Evolutionary conservation across 306 rosid species (phyloP).

Genomic region (Cucurbita pepo): DNA sequence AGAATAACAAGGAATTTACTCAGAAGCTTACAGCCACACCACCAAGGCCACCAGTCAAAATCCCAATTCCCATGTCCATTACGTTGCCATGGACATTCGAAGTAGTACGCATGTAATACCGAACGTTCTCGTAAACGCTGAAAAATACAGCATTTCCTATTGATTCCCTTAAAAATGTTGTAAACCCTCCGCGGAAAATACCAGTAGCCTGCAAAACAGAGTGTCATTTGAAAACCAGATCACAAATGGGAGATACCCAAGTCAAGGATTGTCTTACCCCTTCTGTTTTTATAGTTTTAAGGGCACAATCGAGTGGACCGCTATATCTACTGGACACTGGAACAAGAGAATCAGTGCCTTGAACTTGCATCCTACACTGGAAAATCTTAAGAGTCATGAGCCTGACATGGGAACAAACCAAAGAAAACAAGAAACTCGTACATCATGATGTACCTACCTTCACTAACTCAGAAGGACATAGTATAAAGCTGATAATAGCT

Average conservation of each 20-base stretch:
- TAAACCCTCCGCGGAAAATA: constrained; percentile 52
- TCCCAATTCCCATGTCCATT: constrained; percentile 72
- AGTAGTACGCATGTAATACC: constrained; percentile 54
- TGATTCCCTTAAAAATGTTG: constrained; percentile 69
- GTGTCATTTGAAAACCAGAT: constrained; percentile 23
- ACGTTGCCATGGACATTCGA: constrained; percentile 33
- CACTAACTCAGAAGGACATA: constrained; percentile 81
- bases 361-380: constrained; percentile 99
- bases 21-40: constrained; percentile 55
- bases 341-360: constrained; percentile 72
- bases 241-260: constrained; percentile 8
- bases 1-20: neutral
- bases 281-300: constrained; percentile 45
- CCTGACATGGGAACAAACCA: constrained; percentile 12
- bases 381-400: constrained; percentile 20
- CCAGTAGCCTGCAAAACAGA: constrained; percentile 67
- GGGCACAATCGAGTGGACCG: constrained; percentile 62
- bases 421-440: neutral
- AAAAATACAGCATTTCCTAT: constrained; percentile 59
- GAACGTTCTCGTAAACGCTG: constrained; percentile 55
- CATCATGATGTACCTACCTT: constrained; percentile 37
- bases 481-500: constrained; percentile 69
- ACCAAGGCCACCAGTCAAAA: constrained; percentile 69
- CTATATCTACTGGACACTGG: constrained; percentile 52
- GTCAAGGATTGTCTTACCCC: constrained; percentile 49